Evolutionary conservation across 116 monocot species (phyloP).

Genomic region (Dioscorea cayenensis): DNA sequence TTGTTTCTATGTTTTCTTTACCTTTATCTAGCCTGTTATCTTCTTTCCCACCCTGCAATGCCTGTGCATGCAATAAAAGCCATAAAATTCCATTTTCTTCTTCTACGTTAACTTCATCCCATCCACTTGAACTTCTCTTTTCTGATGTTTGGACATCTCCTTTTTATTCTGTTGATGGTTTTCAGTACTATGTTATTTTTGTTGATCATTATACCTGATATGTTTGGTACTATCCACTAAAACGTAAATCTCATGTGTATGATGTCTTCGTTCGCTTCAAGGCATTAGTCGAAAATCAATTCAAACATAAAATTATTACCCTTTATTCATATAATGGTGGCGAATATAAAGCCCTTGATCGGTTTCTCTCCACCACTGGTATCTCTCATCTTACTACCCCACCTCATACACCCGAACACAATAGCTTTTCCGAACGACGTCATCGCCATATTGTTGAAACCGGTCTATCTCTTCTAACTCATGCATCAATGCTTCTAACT

Average conservation of each 20-base stretch:
- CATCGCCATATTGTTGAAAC: no score
- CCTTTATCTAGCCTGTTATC: no score
- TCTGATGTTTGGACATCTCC: not conserved
- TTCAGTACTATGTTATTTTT: conserved; percentile 4
- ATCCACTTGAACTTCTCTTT: no score
- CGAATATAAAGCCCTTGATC: not conserved
- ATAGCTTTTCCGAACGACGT: conserved; percentile 3
- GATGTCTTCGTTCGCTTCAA: not conserved
- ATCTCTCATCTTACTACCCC: conserved; percentile 5
- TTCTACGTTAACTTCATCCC: no score
- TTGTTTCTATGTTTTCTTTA: no score
- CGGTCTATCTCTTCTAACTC: not conserved
- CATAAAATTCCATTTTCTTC: no score
- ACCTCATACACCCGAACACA: conserved; percentile 16
- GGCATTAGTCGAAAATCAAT: not conserved
- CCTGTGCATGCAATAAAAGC: no score
- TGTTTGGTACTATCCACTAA: conserved; percentile 1
- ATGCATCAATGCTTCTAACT: not conserved
- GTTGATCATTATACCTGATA: conserved; percentile 3
- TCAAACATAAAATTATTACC: not conserved
- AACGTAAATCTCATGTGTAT: not conserved
- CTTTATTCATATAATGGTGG: conserved; percentile 10
- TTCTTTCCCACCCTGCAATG: no score
- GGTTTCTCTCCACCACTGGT: not conserved
- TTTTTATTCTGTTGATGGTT: not conserved